Evolutionary conservation across 73 alveolate species (phyloP).

Genomic region (Paramecium pentaurelia): DNA sequence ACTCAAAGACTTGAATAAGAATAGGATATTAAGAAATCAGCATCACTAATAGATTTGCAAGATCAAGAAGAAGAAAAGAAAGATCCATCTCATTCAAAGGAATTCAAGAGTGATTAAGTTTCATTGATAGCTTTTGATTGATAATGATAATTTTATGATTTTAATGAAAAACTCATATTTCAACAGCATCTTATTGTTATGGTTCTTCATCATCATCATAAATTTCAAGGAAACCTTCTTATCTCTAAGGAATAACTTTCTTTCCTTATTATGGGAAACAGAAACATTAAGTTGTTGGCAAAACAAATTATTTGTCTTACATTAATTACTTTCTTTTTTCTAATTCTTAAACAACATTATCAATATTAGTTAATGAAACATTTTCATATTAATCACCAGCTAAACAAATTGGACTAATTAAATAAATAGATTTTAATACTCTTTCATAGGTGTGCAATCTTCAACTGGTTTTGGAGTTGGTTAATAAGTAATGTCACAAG

Average conservation of each 20-base stretch:
- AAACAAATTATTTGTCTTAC: background rate
- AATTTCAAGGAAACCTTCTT: conserved; percentile 18
- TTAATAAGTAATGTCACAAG: background rate
- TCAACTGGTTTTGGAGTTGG: conserved; percentile 44
- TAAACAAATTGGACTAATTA: conserved; percentile 28
- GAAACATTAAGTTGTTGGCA: background rate
- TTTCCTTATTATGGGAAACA: conserved; percentile 33
- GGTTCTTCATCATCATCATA: conserved; percentile 16
- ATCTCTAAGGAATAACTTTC: background rate
- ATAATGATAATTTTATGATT: background rate
- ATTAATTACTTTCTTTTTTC: background rate
- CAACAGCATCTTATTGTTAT: conserved; percentile 2
- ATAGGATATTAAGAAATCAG: background rate
- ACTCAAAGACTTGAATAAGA: background rate
- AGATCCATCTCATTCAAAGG: background rate
- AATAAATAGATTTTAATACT: background rate
- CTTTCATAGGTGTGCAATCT: background rate
- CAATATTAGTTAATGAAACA: background rate
- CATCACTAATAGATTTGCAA: background rate
- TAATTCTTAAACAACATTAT: background rate
- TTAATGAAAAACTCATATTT: background rate
- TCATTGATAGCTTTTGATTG: conserved; percentile 10
- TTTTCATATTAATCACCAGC: conserved; percentile 25
- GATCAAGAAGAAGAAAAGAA: background rate
- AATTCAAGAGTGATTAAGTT: background rate